These are phyloP conservation scores for Dimargaris verticillata DNA, from an alignment of 192 early-diverging fungal genomes.

Conservation along the genomic window DNA sequence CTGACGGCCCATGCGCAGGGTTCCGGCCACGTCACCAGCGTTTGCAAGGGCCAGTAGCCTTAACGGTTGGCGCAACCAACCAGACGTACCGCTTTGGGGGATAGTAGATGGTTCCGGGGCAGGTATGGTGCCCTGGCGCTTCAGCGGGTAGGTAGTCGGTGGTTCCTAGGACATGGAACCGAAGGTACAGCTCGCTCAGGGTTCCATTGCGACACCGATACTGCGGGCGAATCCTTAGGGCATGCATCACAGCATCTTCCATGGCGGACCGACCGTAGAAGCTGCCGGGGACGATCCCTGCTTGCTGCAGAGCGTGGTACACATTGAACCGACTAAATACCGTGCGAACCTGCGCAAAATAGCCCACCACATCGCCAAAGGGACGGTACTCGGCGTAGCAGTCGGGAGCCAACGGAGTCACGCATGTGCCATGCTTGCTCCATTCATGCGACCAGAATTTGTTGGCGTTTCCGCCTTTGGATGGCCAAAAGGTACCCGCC, in stretches of 20 bases:
- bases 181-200: slow-evolving; percentile 25
- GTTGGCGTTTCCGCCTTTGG: slow-evolving; percentile 10
- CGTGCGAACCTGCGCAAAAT: neutral
- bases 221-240: slow-evolving; percentile 27
- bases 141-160: slow-evolving; percentile 24
- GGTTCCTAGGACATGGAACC: slow-evolving; percentile 28
- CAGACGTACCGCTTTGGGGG: neutral
- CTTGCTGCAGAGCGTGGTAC: neutral
- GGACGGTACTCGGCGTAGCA: slow-evolving; percentile 21
- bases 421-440: slow-evolving; percentile 32
- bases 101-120: slow-evolving; percentile 3
- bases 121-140: slow-evolving; percentile 22
- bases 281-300: slow-evolving; percentile 3
- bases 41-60: too few relatives aligned
- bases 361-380: slow-evolving; percentile 8
- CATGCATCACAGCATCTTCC: slow-evolving; percentile 3
- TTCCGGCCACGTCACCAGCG: too few relatives aligned
- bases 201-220: slow-evolving; percentile 20
- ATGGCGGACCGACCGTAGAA: neutral
- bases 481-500: slow-evolving; percentile 23
- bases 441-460: slow-evolving; percentile 33
- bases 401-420: slow-evolving; percentile 21
- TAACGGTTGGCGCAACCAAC: too few relatives aligned
- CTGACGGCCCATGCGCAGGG: too few relatives aligned
- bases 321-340: neutral